Evolutionary conservation across 176 grass and related monocot genomes (phyloP), one percentile per base, ranked within the genome.

Genomic region (Juncus effusus): DNA sequence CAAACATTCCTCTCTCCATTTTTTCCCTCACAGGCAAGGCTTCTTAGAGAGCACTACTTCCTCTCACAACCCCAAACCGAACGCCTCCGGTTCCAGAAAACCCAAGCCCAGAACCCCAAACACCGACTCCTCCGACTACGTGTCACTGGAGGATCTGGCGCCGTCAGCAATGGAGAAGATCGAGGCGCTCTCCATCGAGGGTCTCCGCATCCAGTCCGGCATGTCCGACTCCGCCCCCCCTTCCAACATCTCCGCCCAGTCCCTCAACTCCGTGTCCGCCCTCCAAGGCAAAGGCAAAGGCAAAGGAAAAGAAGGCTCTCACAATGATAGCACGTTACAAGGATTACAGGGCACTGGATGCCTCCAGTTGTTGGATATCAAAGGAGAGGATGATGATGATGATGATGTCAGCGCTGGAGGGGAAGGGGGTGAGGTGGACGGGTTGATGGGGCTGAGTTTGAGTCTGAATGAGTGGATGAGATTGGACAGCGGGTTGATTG

Each of bases 161-260:
- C 94, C 89, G 7, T 82, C 93, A 80, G 94, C 94, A 55, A 99
- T 99, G 89, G 89, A 99, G 80, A 99, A 99, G 69, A 93, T 99
- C 42, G 94, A 99, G 79, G 89, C 89, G 28, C 83, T 99, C 57
- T 90, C 94, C 57, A 70, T 99, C 44, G 94, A 93, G 84, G 94
- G 94, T 51, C 82, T 99, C 73, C 88, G 85, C 77, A 99, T 99
- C 88, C 94, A 99, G 75, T 90, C 88, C 77, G 83, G 94, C 78
- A 87, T 93, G 85, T 84, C 88, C 10, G 83, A 93, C 82, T 88
- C 93, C 75, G 88, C 89, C 5, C 82, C 94, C 64, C 94, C 88
- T 39, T 93, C 85, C 36, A 93, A 99, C 65, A 93, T 99, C 79
- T 89, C 60, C 59, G 15, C 85, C 3, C 86, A 82, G 51, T 74